Evolutionary conservation across 2,329 filamentous ascomycete genomes (phyloP), one percentile per base, ranked within the genome.

Genomic region (Coniochaeta sp.): DNA sequence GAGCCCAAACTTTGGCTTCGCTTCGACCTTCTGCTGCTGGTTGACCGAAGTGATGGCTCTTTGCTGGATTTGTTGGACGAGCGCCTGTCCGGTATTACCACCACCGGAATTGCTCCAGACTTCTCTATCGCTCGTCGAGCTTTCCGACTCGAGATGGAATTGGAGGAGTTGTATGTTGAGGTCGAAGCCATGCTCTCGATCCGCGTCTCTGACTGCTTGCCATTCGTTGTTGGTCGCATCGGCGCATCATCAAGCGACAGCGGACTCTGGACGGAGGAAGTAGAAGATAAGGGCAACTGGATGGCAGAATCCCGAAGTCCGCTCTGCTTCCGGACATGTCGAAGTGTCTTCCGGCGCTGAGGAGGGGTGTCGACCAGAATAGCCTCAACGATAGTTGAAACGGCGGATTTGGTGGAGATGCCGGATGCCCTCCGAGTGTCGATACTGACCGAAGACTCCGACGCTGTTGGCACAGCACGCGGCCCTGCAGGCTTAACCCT

Each of bases 101-200:
- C 73, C 7, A 86, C 82, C 1, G 82, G 82, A 9, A 86, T 81
- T 2, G 71, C 80, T 7, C 82, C 82, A 50, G 66, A 77, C 56
- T 77, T 83, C 70, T 77, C 74, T 3, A 85, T 68, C 28, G 83
- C 79, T 14, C 76, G 74, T n/a, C 82, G 71, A 4, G 79, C 78
- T 58, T 72, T 80, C 7, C 70, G 69, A 56, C 77, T 83, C 1
- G 75, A 72, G 3, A 76, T 67, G 6, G 79, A n/a, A n/a, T n/a
- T n/a, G n/a, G n/a, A n/a, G n/a, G n/a, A 80, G 54, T 70, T 78
- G 22, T 64, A 57, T 0, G 78, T 78, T 3, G 66, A 65, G 32
- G 65, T 76, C 1, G 80, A 83, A 26, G 66, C 65, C 50, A 75
- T 64, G 52, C 77, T 82, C 4, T 78, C 74, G 52, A 58, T 49